Evolutionary conservation across 169 alveolate genomes (phyloP), one percentile per base, ranked within the genome.

Genomic region (Theileria equi): DNA sequence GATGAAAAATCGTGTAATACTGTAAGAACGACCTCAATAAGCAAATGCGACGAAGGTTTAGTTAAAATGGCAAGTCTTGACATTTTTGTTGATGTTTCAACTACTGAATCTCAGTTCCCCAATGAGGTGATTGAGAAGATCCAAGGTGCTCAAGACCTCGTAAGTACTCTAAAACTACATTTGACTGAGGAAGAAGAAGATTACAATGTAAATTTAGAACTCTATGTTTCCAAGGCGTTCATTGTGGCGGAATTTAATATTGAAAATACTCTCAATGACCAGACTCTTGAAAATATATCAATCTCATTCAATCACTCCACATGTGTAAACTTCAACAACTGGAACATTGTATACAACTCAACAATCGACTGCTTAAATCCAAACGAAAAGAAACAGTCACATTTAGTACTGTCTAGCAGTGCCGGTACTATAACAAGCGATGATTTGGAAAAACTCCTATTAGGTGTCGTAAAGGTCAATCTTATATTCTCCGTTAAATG

Each of bases 151-250:
- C 44, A 13, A 48, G 13, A 13, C 2, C 8, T 78, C 52, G 58
- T 64, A 25, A 55, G 81, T 5, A 80, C 89, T 4, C 62, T 62
- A n/a, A 45, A 55, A 17, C 45, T 63, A 29, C 77, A 80, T 32
- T 63, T 90, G 41, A 90, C 94, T 36, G 94, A 90, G 43, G 90
- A 84, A 55, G 94, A 90, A 63, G 91, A 89, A 35, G 94, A 90
- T 47, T 90, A 90, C 52, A 74, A 85, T 28, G 94, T 90, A 16
- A 53, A 62, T 36, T 87, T 58, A 2, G 70, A 68, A 43, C 60
- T 82, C 25, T 87, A 71, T 47, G 79, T 81, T 34, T 68, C 74
- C 79, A 71, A 71, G 23, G 58, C 53, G 1, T 66, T 49, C 19
- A 36, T 88, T 29, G 82, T 82, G 26, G 43, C 88, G 16, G 93